Base-by-base conservation (phyloP, 768 basidiomycete species). In the Crassisporium funariophilum region DNA sequence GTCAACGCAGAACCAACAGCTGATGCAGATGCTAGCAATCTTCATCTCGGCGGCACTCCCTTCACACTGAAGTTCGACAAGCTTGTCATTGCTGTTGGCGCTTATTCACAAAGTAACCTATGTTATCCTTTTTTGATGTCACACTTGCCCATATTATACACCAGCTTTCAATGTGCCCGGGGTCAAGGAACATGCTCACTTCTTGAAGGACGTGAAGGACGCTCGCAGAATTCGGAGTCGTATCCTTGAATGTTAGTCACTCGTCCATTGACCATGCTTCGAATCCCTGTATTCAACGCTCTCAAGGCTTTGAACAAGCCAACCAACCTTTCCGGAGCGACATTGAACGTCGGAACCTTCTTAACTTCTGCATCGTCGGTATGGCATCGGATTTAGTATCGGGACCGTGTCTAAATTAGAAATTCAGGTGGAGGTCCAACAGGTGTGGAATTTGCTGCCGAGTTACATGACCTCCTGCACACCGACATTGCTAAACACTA, bases 291-390 rank as follows among this genome's bases (percentile, higher is more conserved):
- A n/a, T 10, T 19, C 47, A 31, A 23, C 17, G 27, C 23, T 24
- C 27, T 48, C 1, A 29, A 82, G 85, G 86, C 61, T 91, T 95
- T 48, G 91, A 94, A 59, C 87, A 91, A 57, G 92, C 92, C 2
- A 85, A 83, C 55, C 86, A 91, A 54, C 92, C 91, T 0, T 82
- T 76, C 1, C 68, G 91, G 11, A 81, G 86, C 1, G 91, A 91
- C 47, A 68, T 78, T 29, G 82, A 95, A 54, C 80, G 88, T 39
- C 72, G 83, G 44, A 83, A 84, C 49, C 67, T 95, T 10, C 78
- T 95, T 17, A 84, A 90, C 52, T 95, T 95, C 59, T 91, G 89
- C 50, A 81, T 95, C 38, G 91, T 93, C 37, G 93, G 92, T 68
- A 66, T 57, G 79, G 65, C 10, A 27, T 29, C 25, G 13, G 5